Evolutionary conservation across 2,329 filamentous ascomycete species (phyloP).

Genomic region (Cladosporium sp.): DNA sequence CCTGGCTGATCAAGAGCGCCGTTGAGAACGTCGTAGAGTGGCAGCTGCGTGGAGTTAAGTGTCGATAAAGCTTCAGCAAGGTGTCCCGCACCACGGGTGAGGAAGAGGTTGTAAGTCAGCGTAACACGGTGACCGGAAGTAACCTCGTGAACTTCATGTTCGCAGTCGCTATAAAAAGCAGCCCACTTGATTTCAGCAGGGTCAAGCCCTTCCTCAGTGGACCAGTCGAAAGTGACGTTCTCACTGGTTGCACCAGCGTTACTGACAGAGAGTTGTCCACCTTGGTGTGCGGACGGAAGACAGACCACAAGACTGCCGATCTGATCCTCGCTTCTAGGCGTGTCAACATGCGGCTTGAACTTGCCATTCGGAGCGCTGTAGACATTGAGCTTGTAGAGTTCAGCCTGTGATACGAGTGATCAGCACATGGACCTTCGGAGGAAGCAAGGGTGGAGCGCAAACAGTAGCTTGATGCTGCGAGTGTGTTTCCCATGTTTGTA

Average conservation of each 20-base stretch:
- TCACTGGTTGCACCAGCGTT: slow-evolving; percentile 31
- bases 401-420: slow-evolving; percentile 38
- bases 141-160: slow-evolving; percentile 51
- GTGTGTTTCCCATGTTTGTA: neutral
- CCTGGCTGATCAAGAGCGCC: slow-evolving; percentile 26
- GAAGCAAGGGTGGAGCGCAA: neutral
- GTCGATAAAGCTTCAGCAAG: slow-evolving; percentile 19
- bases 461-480: neutral
- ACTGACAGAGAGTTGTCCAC: slow-evolving; percentile 41
- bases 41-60: slow-evolving; percentile 34
- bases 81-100: slow-evolving; percentile 31
- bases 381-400: slow-evolving; percentile 57
- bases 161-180: slow-evolving; percentile 52
- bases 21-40: slow-evolving; percentile 34
- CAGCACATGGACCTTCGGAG: slow-evolving; percentile 4
- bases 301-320: slow-evolving; percentile 25
- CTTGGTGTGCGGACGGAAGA: slow-evolving; percentile 16
- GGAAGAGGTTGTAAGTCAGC: slow-evolving; percentile 57
- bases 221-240: slow-evolving; percentile 41
- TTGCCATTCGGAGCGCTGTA: slow-evolving; percentile 16
- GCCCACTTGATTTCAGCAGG: slow-evolving; percentile 41
- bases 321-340: slow-evolving; percentile 22
- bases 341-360: slow-evolving; percentile 29
- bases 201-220: slow-evolving; percentile 1
- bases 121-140: slow-evolving; percentile 52